A percentile compares a stretch with the other conserved stretches of the same genome.
Evolutionary conservation across 768 basidiomycete genomes (phyloP).

Genomic region (Hericium coralloides): DNA sequence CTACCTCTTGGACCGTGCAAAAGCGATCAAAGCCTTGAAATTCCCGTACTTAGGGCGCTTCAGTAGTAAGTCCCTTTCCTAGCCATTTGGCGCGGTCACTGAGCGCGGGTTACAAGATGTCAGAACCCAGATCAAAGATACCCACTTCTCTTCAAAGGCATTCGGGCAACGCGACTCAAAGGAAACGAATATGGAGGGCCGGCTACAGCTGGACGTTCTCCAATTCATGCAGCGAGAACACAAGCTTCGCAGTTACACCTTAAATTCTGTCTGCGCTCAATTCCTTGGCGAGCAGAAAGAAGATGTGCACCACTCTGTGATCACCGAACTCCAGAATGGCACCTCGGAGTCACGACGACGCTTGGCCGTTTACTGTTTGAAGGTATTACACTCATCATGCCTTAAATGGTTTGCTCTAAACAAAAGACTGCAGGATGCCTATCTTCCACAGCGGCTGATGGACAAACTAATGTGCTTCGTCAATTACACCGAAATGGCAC

Average conservation of each 20-base stretch:
- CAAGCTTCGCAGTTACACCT: constrained; percentile 92
- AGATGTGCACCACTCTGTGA: constrained; percentile 97
- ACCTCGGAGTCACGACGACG: constrained; percentile 88
- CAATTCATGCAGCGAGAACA: constrained; percentile 99
- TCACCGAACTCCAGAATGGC: constrained; percentile 96
- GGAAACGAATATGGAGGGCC: constrained; percentile 83
- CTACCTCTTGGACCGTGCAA: constrained; percentile 89
- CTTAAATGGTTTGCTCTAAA: background rate
- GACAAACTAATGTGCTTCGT: constrained; percentile 99
- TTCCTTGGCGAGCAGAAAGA: constrained; percentile 99
- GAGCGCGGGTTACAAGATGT: constrained; percentile 36
- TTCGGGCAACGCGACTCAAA: constrained; percentile 97
- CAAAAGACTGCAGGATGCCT: constrained; percentile 66
- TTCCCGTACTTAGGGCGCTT: constrained; percentile 65
- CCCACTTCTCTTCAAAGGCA: constrained; percentile 97
- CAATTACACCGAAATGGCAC: constrained; percentile 98
- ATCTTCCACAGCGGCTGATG: constrained; percentile 89
- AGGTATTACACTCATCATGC: constrained; percentile 40
- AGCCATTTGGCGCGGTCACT: background rate
- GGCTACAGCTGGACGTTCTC: constrained; percentile 90
- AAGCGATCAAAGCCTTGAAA: constrained; percentile 56
- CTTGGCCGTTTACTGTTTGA: constrained; percentile 94
- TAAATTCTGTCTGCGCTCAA: constrained; percentile 96
- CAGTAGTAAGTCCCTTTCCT: constrained; percentile 1
- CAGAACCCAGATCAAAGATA: constrained; percentile 78